phyloP scores from a whole-genome alignment of 441 rosid genomes.

The Arabidopsis hybrid region DNA sequence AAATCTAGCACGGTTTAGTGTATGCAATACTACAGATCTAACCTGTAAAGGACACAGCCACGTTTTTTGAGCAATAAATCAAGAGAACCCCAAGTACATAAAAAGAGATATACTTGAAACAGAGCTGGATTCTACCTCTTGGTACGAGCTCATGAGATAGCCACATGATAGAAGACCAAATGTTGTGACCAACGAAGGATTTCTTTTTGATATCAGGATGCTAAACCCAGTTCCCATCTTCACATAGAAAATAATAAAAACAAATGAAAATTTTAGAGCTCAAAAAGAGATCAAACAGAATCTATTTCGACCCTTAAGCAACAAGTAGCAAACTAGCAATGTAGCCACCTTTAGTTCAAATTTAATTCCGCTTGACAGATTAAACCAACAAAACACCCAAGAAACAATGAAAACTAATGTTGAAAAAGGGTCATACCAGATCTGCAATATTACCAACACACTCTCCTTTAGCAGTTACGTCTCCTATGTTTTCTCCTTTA shows the following conservation, averaged over 20 bases:
- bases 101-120: slow-evolving; percentile 13
- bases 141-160: slow-evolving; percentile 92
- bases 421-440: slow-evolving; percentile 61
- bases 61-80: slow-evolving; percentile 1
- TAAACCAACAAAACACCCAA: background rate
- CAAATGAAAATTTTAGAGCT: slow-evolving; percentile 4
- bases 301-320: background rate
- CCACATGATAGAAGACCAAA: slow-evolving; percentile 95
- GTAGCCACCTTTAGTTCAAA: background rate
- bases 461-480: slow-evolving; percentile 99
- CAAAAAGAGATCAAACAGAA: slow-evolving; percentile 6
- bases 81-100: slow-evolving; percentile 1
- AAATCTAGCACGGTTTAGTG: slow-evolving; percentile 92
- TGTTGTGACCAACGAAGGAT: slow-evolving; percentile 86
- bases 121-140: slow-evolving; percentile 66
- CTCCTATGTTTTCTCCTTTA: slow-evolving; percentile 97
- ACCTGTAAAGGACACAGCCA: slow-evolving; percentile 59
- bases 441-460: slow-evolving; percentile 97
- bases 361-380: slow-evolving; percentile 2
- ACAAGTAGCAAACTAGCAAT: background rate
- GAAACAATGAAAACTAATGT: background rate
- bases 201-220: slow-evolving; percentile 82
- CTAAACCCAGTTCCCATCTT: slow-evolving; percentile 99
- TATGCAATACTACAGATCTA: slow-evolving; percentile 90
- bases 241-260: slow-evolving; percentile 36